A percentile compares a stretch with the other conserved stretches of the same genome.
phyloP scores from a whole-genome alignment of 1,284 basidiomycete genomes.

The Malassezia restricta region DNA sequence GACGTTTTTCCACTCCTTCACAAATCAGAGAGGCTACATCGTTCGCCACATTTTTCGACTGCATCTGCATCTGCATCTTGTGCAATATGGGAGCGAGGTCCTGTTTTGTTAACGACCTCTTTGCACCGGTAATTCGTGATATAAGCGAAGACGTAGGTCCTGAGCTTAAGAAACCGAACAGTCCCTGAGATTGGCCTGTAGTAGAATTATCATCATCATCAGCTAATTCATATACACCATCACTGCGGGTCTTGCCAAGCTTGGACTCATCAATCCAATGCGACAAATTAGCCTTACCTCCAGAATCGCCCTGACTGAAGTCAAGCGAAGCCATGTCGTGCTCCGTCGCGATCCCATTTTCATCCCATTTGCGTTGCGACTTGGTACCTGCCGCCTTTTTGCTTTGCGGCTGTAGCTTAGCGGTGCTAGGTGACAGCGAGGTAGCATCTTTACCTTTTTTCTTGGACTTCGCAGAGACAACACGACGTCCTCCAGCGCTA shows the following conservation, averaged over 20 bases:
- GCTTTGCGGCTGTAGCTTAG: slow-evolving; percentile 18
- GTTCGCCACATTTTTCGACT: slow-evolving; percentile 96
- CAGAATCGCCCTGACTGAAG: slow-evolving; percentile 54
- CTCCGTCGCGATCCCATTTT: slow-evolving; percentile 53
- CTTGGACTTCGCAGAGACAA: slow-evolving; percentile 47
- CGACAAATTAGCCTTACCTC: slow-evolving; percentile 39
- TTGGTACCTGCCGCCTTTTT: slow-evolving; percentile 58
- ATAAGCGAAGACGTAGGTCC: slow-evolving; percentile 18
- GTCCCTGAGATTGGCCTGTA: not conserved
- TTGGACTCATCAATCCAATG: slow-evolving; percentile 56
- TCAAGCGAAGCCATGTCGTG: slow-evolving; percentile 80
- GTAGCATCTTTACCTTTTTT: slow-evolving; percentile 40
- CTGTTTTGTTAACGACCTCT: slow-evolving; percentile 60
- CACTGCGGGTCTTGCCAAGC: slow-evolving; percentile 62
- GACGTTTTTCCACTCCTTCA: slow-evolving; percentile 72
- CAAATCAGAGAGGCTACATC: slow-evolving; percentile 90
- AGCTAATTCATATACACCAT: slow-evolving; percentile 84
- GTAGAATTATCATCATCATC: slow-evolving; percentile 56
- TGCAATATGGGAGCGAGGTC: slow-evolving; percentile 79
- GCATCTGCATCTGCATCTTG: slow-evolving; percentile 91
- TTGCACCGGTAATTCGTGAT: slow-evolving; percentile 57
- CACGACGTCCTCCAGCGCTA: slow-evolving; percentile 53
- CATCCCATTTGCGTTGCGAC: slow-evolving; percentile 79
- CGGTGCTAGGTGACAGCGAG: slow-evolving; percentile 51
- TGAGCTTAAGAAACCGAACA: slow-evolving; percentile 14